Evolutionary conservation across 2,329 filamentous ascomycete genomes (phyloP), one percentile per base, ranked within the genome.

Genomic region (Teratosphaeria viscida): DNA sequence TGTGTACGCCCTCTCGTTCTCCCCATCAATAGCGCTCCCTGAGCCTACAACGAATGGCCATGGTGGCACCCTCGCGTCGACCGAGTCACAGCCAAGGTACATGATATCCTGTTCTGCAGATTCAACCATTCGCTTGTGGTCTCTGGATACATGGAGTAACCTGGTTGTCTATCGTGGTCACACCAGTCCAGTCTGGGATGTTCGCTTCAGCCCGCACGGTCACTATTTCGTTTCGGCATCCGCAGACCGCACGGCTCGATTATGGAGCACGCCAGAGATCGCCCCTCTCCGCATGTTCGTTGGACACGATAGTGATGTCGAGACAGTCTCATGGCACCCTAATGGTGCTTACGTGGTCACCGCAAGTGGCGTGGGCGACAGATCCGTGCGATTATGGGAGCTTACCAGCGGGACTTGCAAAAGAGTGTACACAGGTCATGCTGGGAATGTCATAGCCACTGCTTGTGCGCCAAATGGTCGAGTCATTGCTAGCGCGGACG

Each of bases 381-480:
- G 92, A 73, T 94, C 91, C 0, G 89, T 97, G 37, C 87, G 94
- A 34, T 97, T 99, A 92, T 99, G 94, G 94, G 87, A 91, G 10
- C 84, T 96, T n/a, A 82, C 85, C 11, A 92, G 88, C 8, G 94
- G 94, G 32, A 86, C 87, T 62, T 90, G 91, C 39, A 89, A 96
- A 5, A 88, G 94, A 29, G 85, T 97, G 68, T 96, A 97, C 71
- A 91, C 89, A 0, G 94, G 94, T 1, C 94, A 99, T 71, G 88
- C 85, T 0, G 90, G 94, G 56, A 90, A 90, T 69, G 86, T 97
- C 70, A 95, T 88, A 14, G 84, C 90, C 0, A 77, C 97, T 29
- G 85, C 92, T 64, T 95, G 91, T 69, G 87, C 90, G 26, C 90
- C 90, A 1, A 91, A 90, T 68, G 94, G 94, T 64, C 92, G 89